Evolutionary conservation across 1,284 basidiomycete species (phyloP), one percentile per base, ranked within the genome.

Genomic region (Cryptococcus jaspeensis): DNA sequence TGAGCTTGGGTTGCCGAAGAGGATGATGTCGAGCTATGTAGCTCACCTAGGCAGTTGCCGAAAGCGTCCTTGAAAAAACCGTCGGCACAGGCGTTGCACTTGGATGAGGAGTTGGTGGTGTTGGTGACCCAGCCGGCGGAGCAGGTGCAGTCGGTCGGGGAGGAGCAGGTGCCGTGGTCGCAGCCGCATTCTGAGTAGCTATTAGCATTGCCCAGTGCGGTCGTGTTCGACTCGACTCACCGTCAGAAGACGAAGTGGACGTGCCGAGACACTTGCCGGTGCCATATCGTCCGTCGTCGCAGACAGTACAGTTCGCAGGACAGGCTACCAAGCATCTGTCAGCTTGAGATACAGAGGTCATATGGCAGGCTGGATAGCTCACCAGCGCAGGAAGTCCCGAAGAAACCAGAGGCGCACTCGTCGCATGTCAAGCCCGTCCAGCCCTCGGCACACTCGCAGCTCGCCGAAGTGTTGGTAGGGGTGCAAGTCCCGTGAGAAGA

Each of bases 101-200:
- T 63, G 18, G 62, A 52, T 1, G 64, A 57, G 0, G 67, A 67
- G 46, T 23, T 47, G 1, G 65, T 55, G 3, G 62, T 28, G 48
- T 74, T 73, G 3, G 70, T 71, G 3, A 60, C 61, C 70, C 74
- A 81, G 1, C 79, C 80, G 3, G 79, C 73, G 1, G 76, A 71
- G 60, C 80, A 81, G 1, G 25, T 52, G 59, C 80, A 81, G 2
- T 64, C 63, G 4, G 64, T 61, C 9, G 60, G 52, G 0, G 65
- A 51, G 0, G 59, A 56, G 56, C 80, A 81, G 1, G 73, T 64
- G 1, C 80, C 80, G 51, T 77, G 74, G 0, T 62, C 37, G 58
- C 80, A 81, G 44, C 74, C 66, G 58, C 80, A 81, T 0, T 63
- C 78, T 78, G 55, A 8, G 25, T 35, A 32, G 12, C 25, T 7